phyloP scores from a whole-genome alignment of 192 early-diverging fungal genomes.

The Mortierella hygrophila region DNA sequence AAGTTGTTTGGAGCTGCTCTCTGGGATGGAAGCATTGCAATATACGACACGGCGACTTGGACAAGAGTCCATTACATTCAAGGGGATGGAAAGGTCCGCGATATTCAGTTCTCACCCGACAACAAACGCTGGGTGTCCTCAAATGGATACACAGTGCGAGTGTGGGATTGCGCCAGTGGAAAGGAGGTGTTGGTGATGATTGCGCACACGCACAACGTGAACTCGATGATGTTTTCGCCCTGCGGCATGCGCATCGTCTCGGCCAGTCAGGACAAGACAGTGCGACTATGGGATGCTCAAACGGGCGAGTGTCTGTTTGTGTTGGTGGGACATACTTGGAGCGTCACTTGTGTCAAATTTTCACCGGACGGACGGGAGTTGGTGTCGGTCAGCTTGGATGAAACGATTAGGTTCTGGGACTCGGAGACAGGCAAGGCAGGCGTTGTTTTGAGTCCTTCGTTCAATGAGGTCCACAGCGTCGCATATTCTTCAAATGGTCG shows the following conservation, averaged over 20 bases:
- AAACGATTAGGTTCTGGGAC: slow-evolving; percentile 4
- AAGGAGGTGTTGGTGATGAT: background rate
- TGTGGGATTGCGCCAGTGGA: background rate
- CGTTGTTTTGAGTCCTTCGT: background rate
- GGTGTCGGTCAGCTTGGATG: background rate
- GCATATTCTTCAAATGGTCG: background rate
- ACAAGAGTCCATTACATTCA: background rate
- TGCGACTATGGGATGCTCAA: slow-evolving; percentile 6
- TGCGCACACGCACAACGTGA: background rate
- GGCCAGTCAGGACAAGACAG: background rate
- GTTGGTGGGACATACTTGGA: background rate
- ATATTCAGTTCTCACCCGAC: background rate
- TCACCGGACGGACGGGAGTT: background rate
- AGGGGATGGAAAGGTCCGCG: background rate
- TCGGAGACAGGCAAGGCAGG: background rate
- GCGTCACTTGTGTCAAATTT: background rate
- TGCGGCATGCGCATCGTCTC: background rate
- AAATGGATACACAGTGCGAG: background rate
- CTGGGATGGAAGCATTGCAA: background rate
- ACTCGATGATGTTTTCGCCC: slow-evolving; percentile 1
- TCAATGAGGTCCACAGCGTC: background rate
- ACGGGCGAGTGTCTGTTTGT: background rate
- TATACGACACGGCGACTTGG: background rate
- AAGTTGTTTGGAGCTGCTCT: too few relatives aligned
- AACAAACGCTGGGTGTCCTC: background rate